Conservation (phyloP, 345 rosid genomes). For the Eucalyptus marginata region DNA sequence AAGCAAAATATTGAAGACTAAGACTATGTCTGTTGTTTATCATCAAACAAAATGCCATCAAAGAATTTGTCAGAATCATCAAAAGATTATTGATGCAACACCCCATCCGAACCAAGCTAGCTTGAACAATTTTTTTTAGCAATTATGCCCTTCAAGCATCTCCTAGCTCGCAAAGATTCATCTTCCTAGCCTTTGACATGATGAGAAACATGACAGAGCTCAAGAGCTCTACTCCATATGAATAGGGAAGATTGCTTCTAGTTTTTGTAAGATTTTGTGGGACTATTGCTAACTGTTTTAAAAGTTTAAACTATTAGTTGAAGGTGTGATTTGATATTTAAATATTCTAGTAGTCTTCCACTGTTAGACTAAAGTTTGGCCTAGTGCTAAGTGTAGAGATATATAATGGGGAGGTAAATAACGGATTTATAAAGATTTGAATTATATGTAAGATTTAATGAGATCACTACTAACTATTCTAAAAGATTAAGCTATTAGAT, state of each 20-base stretch:
- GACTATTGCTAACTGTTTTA: background rate
- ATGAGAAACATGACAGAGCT: background rate
- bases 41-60: background rate
- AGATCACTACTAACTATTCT: background rate
- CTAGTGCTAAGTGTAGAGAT: background rate
- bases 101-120: background rate
- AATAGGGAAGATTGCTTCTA: background rate
- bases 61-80: background rate
- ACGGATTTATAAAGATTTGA: background rate
- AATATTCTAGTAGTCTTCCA: background rate
- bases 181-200: background rate
- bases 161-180: background rate
- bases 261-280: background rate
- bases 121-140: background rate
- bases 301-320: background rate
- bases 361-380: background rate
- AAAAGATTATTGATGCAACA: background rate
- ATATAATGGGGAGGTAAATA: background rate
- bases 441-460: background rate
- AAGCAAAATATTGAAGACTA: background rate
- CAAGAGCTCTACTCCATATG: background rate
- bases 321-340: background rate
- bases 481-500: background rate
- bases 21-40: background rate
- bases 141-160: background rate